Base-by-base conservation (phyloP, 257 asterid species). In the Orobanche coerulescens region DNA sequence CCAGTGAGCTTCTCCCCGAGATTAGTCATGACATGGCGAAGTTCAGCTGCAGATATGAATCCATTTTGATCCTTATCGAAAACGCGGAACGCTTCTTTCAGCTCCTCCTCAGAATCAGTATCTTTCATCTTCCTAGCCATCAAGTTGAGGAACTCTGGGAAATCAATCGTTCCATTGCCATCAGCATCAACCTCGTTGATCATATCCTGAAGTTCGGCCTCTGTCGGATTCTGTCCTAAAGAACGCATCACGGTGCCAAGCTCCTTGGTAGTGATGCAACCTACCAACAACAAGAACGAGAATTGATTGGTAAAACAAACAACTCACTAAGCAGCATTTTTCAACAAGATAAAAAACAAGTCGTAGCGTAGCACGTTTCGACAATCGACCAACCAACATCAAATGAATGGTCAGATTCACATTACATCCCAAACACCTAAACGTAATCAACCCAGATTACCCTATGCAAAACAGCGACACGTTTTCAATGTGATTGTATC, bases 51-150 rank as follows among this genome's bases (percentile, higher is more conserved):
- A 69, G 95, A 87, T 20, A 87, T 87, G 81, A 87, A 87, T 16
- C 94, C 95, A 28, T 87, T 84, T 68, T 84, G 91, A 71, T 87
- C 94, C 83, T 84, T 87, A 79, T 87, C 95, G 19, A 87, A 84
- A 58, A 87, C 94, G 37, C 90, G 84, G 74, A 87, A 87, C 70
- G 95, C 95, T 79, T 87, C 95, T 75, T 80, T 87, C 33, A 87
- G 88, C 78, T 87, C 95, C 75, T 87, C 95, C 80, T 84, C 95
- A 23, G 95, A 87, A 58, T 87, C 95, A 23, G 94, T 84, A 62
- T 87, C 95, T 84, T 84, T 87, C 95, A 84, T 87, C 78, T 84
- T 87, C 40, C 90, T 71, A 28, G 91, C 95, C 95, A 87, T 87
- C 79, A 87, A 72, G 74, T 87, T 87, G 73, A 87, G 95, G 78